phyloP scores from a whole-genome alignment of 2,329 filamentous ascomycete genomes.

The Colletotrichum chlorophyti region DNA sequence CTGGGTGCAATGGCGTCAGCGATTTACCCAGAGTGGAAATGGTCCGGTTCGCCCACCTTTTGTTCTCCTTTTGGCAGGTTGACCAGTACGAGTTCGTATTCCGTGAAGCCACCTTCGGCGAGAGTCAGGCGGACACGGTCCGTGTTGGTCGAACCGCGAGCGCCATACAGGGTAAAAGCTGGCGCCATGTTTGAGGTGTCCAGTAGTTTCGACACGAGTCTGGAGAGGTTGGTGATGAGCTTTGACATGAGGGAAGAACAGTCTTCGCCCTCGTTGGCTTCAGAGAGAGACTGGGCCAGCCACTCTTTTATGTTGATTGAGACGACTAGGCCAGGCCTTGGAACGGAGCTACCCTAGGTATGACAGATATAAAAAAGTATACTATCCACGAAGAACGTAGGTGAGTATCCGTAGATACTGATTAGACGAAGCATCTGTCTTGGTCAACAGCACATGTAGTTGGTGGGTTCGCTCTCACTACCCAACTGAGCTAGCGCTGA shows the following conservation, averaged over 20 bases:
- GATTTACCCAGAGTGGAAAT: slow-evolving; percentile 19
- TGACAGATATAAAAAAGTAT: background rate
- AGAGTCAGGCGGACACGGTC: slow-evolving; percentile 50
- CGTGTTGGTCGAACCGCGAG: slow-evolving; percentile 48
- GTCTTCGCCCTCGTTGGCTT: background rate
- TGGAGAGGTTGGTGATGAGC: slow-evolving; percentile 33
- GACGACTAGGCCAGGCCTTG: background rate
- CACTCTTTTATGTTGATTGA: background rate
- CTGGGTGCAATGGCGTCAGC: slow-evolving; percentile 38
- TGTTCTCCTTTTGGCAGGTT: slow-evolving; percentile 48
- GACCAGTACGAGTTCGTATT: slow-evolving; percentile 46
- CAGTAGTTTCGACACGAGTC: slow-evolving; percentile 37
- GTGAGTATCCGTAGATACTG: no score
- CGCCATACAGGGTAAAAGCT: slow-evolving; percentile 49
- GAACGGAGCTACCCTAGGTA: background rate
- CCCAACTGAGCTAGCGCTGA: slow-evolving; percentile 36
- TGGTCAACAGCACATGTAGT: slow-evolving; percentile 32
- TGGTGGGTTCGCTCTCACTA: slow-evolving; percentile 40
- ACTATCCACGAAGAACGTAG: no score
- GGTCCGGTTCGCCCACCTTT: slow-evolving; percentile 40
- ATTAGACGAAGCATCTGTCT: no score
- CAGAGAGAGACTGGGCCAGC: slow-evolving; percentile 2
- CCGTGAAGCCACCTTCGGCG: slow-evolving; percentile 49
- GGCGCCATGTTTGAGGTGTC: slow-evolving; percentile 43
- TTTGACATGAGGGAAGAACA: slow-evolving; percentile 36